phyloP scores from a whole-genome alignment of 2,329 filamentous ascomycete species.

The Claviceps sp. region DNA sequence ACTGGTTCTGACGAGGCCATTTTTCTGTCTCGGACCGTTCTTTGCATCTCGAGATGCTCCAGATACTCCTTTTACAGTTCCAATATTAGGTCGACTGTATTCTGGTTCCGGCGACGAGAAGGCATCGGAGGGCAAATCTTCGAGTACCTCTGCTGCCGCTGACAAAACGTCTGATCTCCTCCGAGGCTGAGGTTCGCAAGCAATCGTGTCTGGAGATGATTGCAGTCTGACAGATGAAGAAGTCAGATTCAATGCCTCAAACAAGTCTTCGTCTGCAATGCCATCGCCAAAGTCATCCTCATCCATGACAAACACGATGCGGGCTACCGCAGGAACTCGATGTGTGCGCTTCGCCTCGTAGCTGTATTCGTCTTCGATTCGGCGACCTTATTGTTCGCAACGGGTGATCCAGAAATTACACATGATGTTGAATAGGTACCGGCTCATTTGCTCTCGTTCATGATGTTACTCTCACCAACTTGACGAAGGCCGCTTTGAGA shows the following conservation, averaged over 20 bases:
- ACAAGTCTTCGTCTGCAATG: slow-evolving; percentile 52
- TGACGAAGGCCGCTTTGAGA: not conserved
- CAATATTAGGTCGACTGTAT: slow-evolving; percentile 2
- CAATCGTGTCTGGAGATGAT: not conserved
- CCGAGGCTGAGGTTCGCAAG: not conserved
- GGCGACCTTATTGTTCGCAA: not conserved
- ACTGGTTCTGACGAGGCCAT: slow-evolving; percentile 21
- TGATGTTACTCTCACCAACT: not conserved
- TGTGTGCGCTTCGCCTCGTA: not conserved
- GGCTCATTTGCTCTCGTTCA: not conserved
- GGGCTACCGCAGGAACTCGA: not conserved
- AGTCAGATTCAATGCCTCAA: slow-evolving; percentile 43
- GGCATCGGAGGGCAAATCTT: slow-evolving; percentile 50
- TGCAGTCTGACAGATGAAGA: slow-evolving; percentile 17
- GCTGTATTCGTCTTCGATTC: not conserved
- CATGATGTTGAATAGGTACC: not conserved
- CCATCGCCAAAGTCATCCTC: slow-evolving; percentile 51
- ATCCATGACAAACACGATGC: slow-evolving; percentile 27
- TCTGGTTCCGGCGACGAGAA: slow-evolving; percentile 45
- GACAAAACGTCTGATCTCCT: not conserved
- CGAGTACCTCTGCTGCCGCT: slow-evolving; percentile 27
- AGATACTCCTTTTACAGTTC: slow-evolving; percentile 7
- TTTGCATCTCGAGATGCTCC: slow-evolving; percentile 3
- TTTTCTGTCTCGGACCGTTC: slow-evolving; percentile 8
- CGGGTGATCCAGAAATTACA: not conserved